Evolutionary conservation across 352 stramenopile species (phyloP).

Genomic region (Globisporangium nunn): DNA sequence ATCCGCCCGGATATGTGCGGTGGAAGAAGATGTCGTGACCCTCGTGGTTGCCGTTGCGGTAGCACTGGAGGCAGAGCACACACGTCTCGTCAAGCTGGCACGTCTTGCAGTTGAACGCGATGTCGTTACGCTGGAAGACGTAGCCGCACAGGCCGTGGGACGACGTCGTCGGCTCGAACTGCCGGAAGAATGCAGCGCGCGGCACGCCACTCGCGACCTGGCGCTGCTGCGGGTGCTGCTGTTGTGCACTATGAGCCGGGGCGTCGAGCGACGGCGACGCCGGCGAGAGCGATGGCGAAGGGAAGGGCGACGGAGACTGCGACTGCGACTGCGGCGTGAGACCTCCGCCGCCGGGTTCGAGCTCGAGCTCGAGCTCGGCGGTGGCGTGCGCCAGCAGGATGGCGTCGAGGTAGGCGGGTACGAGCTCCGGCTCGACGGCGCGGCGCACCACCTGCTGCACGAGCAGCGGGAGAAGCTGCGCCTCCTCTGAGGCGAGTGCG

Average conservation of each 20-base stretch:
- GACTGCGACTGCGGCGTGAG: slow-evolving; percentile 11
- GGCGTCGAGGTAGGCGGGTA: slow-evolving; percentile 36
- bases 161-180: slow-evolving; percentile 47
- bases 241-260: not conserved
- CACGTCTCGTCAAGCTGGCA: slow-evolving; percentile 97
- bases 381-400: slow-evolving; percentile 36
- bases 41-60: slow-evolving; percentile 91
- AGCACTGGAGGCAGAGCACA: slow-evolving; percentile 96
- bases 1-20: slow-evolving; percentile 63
- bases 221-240: slow-evolving; percentile 1
- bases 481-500: slow-evolving; percentile 7
- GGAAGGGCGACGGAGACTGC: slow-evolving; percentile 7
- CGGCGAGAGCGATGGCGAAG: slow-evolving; percentile 14
- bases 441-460: slow-evolving; percentile 14
- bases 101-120: slow-evolving; percentile 98
- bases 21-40: slow-evolving; percentile 91
- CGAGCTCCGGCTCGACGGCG: slow-evolving; percentile 15
- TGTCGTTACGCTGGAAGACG: slow-evolving; percentile 95
- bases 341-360: slow-evolving; percentile 6
- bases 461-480: slow-evolving; percentile 11
- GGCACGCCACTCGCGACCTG: slow-evolving; percentile 17
- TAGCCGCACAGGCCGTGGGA: slow-evolving; percentile 89
- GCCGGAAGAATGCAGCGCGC: slow-evolving; percentile 50
- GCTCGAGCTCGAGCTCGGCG: not conserved
- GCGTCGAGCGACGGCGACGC: slow-evolving; percentile 12